These are phyloP conservation scores for Saccharomyces hybrid DNA, from an alignment of 1,139 yeast genomes.

Conservation along the genomic window DNA sequence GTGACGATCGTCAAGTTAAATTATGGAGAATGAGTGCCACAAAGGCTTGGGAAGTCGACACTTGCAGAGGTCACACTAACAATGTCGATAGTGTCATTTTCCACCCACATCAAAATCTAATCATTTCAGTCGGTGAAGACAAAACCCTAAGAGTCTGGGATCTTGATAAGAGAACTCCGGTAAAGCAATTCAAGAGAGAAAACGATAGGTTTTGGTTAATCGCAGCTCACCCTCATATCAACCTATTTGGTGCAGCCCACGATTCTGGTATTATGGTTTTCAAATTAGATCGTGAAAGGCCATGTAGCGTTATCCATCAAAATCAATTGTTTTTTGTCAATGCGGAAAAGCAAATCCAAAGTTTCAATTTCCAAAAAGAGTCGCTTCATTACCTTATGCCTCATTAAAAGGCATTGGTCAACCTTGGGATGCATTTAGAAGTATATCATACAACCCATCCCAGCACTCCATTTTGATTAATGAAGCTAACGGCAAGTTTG, in stretches of 20 bases:
- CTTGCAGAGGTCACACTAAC: slow-evolving; percentile 95
- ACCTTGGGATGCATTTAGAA: slow-evolving; percentile 79
- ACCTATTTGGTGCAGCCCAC: slow-evolving; percentile 92
- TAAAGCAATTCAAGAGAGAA: slow-evolving; percentile 91
- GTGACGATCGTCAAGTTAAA: slow-evolving; percentile 92
- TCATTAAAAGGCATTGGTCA: slow-evolving; percentile 79
- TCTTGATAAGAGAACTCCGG: slow-evolving; percentile 84
- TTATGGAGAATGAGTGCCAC: slow-evolving; percentile 98
- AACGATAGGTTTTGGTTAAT: slow-evolving; percentile 92
- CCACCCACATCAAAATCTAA: slow-evolving; percentile 90
- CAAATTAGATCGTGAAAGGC: slow-evolving; percentile 95
- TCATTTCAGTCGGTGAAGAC: slow-evolving; percentile 91
- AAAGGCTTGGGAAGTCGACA: slow-evolving; percentile 98
- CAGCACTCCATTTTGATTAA: slow-evolving; percentile 83
- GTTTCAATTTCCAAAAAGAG: slow-evolving; percentile 57
- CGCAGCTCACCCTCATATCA: slow-evolving; percentile 81
- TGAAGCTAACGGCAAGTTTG: slow-evolving; percentile 55
- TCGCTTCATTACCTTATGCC: slow-evolving; percentile 67
- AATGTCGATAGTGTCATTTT: slow-evolving; percentile 83
- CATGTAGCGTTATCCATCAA: slow-evolving; percentile 72
- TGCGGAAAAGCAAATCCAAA: slow-evolving; percentile 78
- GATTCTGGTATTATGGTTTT: slow-evolving; percentile 98
- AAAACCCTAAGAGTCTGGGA: slow-evolving; percentile 98
- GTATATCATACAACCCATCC: slow-evolving; percentile 83
- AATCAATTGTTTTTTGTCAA: slow-evolving; percentile 67